Evolutionary conservation across 2,329 filamentous ascomycete genomes (phyloP), one percentile per base, ranked within the genome.

Genomic region (Colletotrichum caudatum): DNA sequence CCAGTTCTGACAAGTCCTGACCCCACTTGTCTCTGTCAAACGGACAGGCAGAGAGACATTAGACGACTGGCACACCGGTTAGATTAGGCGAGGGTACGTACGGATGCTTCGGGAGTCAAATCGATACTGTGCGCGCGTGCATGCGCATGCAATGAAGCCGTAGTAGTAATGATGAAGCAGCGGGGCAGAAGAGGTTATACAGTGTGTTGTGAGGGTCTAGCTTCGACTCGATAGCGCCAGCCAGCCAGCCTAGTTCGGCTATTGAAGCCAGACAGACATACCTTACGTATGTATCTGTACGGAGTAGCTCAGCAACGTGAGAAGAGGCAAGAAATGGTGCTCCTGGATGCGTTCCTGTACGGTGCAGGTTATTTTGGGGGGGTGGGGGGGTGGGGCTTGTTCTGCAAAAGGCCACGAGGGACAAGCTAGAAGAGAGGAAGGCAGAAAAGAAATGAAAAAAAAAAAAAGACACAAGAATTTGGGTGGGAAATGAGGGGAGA

Each of bases 401-500:
- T 53, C 50, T 26, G 23, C 50, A 29, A 16, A 29, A 7, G 50
- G 50, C 50, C 16, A 53, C 50, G 50, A 53, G 29, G 23, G 2
- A 26, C 29, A 26, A 35, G 51, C 5, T 14, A 6, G 48, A 16
- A 20, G 35, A 35, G 26, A 46, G 18, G 6, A 8, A 20, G 7
- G 7, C 5, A 44, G 3, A 46, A n/a, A 11, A 9, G 35, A n/a
- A 14, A 5, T 46, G 12, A 26, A 46, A 60, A 23, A 35, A 18
- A 59, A n/a, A 39, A 26, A 53, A 33, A 39, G 44, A 20, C 14
- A 48, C 54, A 51, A 67, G 46, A 64, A 66, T 46, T 51, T 29
- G 48, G 44, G 57, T 54, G 64, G 59, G 60, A 57, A 57, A 61
- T 70, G 66, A 57, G 60, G 60, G 60, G 60, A 35, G 29, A 35